Evolutionary conservation across 2,329 filamentous ascomycete species (phyloP).

Genomic region (Clarireedia sp.): DNA sequence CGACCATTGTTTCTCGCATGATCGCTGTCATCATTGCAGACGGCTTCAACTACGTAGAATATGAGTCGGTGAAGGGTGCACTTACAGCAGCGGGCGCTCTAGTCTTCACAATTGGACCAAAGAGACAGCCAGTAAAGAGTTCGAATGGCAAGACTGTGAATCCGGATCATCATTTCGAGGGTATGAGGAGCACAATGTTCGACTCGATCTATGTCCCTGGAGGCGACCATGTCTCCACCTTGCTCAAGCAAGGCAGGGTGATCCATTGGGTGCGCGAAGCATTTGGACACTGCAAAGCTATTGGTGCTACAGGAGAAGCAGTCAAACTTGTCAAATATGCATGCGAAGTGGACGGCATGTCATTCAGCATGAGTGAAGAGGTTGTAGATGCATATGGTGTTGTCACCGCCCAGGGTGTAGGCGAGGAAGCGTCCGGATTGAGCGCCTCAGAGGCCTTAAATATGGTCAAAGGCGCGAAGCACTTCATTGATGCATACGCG

Average conservation of each 20-base stretch:
- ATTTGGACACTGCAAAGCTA: slow-evolving; percentile 73
- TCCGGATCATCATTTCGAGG: slow-evolving; percentile 73
- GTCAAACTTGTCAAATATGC: slow-evolving; percentile 51
- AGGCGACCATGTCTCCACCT: slow-evolving; percentile 53
- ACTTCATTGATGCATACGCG: slow-evolving; percentile 65
- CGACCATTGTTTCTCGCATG: slow-evolving; percentile 62
- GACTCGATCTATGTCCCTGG: slow-evolving; percentile 73
- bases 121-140: slow-evolving; percentile 51
- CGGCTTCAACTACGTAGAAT: slow-evolving; percentile 61
- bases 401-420: slow-evolving; percentile 51
- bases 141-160: slow-evolving; percentile 41
- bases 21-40: slow-evolving; percentile 72
- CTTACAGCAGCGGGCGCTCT: slow-evolving; percentile 55
- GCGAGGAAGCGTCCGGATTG: slow-evolving; percentile 40
- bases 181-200: slow-evolving; percentile 72
- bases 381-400: slow-evolving; percentile 68
- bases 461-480: slow-evolving; percentile 58
- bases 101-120: slow-evolving; percentile 64
- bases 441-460: slow-evolving; percentile 45
- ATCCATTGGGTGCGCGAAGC: slow-evolving; percentile 72
- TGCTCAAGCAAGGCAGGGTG: slow-evolving; percentile 63
- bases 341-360: slow-evolving; percentile 38
- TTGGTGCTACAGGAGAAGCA: slow-evolving; percentile 67
- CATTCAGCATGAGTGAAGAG: slow-evolving; percentile 32
- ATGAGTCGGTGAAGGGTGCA: slow-evolving; percentile 56